Evolutionary conservation across 2,329 filamentous ascomycete species (phyloP), one percentile per base, ranked within the genome.

Genomic region (Cladosporium sp.): DNA sequence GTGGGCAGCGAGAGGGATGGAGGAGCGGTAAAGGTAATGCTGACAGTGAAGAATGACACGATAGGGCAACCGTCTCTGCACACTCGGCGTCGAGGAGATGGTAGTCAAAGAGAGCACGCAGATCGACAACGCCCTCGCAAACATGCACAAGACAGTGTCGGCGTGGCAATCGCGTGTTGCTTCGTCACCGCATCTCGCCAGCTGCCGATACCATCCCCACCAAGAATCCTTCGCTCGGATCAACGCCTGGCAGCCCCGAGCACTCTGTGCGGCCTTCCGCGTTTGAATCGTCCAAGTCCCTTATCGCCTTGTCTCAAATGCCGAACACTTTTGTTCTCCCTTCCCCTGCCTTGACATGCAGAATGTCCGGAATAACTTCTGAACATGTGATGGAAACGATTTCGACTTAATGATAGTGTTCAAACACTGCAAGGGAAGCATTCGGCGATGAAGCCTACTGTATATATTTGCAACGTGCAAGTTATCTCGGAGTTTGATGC

Each of bases 91-190:
- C 20, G 37, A 39, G 37, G 42, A 11, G 25, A 34, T 34, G 30
- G 30, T 34, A 34, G 5, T 12, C 30, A 34, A 9, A 34, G 30
- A 34, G 30, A 8, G 7, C 30, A 34, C 30, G 30, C 30, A 11
- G 8, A 34, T 3, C 30, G 40, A 19, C 38, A 40, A 40, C 38
- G n/a, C 15, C 38, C n/a, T 20, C 15, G 40, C 40, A 20, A 43
- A 22, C 20, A 43, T 17, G 45, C 36, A 34, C 52, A 47, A 56
- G 51, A 55, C 39, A 54, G 37, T 12, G 50, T 25, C n/a, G 50
- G 50, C 50, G 50, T 52, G 50, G 50, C 50, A 40, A 22, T 55
- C 52, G 52, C 52, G 52, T 56, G 54, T 45, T 38, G 40, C 42
- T 45, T 56, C 52, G 52, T 56, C 54, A 56, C 54, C 34, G 34